Percentiles rank a stretch among this genome's conserved stretches.
phyloP scores from a whole-genome alignment of 495 filamentous ascomycete species.

The Chlorociboria aeruginascens region DNA sequence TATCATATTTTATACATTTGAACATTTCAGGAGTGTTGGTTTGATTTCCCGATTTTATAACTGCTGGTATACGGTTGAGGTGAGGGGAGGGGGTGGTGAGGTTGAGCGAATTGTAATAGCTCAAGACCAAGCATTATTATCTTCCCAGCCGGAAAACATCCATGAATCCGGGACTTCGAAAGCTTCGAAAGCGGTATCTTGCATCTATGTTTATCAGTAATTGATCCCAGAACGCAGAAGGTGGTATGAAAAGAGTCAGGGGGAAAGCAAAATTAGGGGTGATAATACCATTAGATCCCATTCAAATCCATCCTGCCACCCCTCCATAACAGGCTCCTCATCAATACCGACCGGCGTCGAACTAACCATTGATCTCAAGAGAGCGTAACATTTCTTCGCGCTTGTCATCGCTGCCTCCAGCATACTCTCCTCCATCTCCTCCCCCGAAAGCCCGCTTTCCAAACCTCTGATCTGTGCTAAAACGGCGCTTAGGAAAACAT shows the following conservation, averaged over 20 bases:
- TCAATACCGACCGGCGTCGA: neutral
- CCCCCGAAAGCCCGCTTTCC: conserved; percentile 9
- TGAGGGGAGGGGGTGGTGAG: neutral
- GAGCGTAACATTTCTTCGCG: conserved; percentile 5
- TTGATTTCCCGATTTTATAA: too few relatives aligned
- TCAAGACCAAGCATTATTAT: neutral
- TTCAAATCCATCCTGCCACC: neutral
- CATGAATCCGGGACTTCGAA: conserved; percentile 8
- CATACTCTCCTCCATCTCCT: conserved; percentile 20
- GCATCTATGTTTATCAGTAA: conserved; percentile 1
- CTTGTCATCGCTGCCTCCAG: conserved; percentile 18
- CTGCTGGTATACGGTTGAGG: neutral
- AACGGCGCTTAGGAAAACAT: conserved; percentile 16
- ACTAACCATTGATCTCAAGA: neutral
- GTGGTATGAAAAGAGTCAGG: neutral
- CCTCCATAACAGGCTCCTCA: neutral
- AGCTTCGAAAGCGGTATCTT: conserved; percentile 4
- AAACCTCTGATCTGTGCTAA: conserved; percentile 23
- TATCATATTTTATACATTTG: too few relatives aligned
- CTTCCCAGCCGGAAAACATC: conserved; percentile 10
- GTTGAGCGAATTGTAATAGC: neutral
- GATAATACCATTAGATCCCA: neutral
- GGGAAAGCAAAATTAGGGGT: neutral
- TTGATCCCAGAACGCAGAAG: too few relatives aligned
- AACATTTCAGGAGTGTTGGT: too few relatives aligned